Evolutionary conservation across 2,329 filamentous ascomycete species (phyloP), one percentile per base, ranked within the genome.

Genomic region (Claviceps pazoutovae): DNA sequence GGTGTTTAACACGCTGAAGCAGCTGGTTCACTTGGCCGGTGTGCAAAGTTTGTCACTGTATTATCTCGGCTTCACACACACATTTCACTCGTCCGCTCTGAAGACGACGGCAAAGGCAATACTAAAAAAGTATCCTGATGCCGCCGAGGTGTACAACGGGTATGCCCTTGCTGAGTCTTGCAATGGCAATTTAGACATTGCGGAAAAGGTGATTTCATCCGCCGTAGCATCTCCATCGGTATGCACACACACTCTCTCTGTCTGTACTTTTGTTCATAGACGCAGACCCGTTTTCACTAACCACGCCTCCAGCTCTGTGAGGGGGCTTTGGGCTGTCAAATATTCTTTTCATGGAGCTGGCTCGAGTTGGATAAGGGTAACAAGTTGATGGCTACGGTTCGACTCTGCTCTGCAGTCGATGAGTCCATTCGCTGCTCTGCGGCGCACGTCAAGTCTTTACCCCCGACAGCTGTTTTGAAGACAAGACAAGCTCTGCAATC

Each of bases 111-210:
- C 88, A 0, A 95, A 88, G 60, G 67, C 68, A 6, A 69, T 95
- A 0, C 66, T 96, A n/a, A 91, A 86, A 61, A 74, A 74, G 47
- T 77, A 79, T 51, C 72, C 82, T 0, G 72, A 78, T 1, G 84
- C 80, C 58, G 64, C 86, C 3, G 70, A 73, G 14, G 70, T 96
- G 0, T 96, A 94, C 66, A 85, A 88, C 57, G 80, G 82, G 0
- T 95, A 91, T 61, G 87, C 84, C 0, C 67, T 88, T 14, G 79
- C 88, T 3, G 87, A 95, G 64, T 74, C 68, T 57, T 70, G 71
- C 1, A 75, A 74, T 34, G 78, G 74, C 0, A 82, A 84, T 23
- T 57, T 62, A 1, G 72, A 78, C 0, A 70, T 79, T 46, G 82
- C 84, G 4, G 68, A 73, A 21, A 80, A 79, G 49, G 81, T 93